These are phyloP conservation scores for Zygoascus meyerae DNA, from an alignment of 1,139 yeast genomes.

Conservation along the genomic window DNA sequence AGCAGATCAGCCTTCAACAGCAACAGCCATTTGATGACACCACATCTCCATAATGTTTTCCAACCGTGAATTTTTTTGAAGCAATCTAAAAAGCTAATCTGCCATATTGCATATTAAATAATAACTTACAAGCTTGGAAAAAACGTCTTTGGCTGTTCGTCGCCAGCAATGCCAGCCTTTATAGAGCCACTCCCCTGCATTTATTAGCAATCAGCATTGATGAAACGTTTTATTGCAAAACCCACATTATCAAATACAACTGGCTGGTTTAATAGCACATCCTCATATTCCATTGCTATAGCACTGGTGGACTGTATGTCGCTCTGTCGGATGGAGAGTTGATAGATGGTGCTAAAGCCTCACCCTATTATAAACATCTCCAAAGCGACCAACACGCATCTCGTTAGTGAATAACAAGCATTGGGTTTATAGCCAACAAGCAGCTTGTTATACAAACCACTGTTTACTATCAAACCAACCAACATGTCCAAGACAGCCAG, in stretches of 20 bases:
- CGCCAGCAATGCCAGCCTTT: conserved; percentile 93
- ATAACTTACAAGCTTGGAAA: conserved; percentile 40
- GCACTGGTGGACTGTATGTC: neutral
- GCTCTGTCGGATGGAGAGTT: neutral
- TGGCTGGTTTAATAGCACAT: conserved; percentile 63
- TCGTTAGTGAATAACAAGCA: neutral
- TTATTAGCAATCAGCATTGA: conserved; percentile 2
- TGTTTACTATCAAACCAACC: neutral
- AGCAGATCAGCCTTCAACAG: no score
- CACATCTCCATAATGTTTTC: no score
- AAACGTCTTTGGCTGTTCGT: conserved; percentile 64
- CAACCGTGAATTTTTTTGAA: no score
- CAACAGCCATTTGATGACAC: no score
- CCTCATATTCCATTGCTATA: conserved; percentile 30
- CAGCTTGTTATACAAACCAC: neutral
- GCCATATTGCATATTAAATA: no score
- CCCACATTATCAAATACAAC: conserved; percentile 72
- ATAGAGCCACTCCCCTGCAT: conserved; percentile 72
- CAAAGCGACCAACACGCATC: neutral
- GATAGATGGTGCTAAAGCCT: neutral
- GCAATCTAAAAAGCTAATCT: no score
- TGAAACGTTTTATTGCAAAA: neutral
- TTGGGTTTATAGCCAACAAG: neutral
- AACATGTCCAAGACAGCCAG: conserved; percentile 22
- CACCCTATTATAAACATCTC: neutral